Conservation (phyloP, 805 yeast genomes). For the Ogataea corticis region DNA sequence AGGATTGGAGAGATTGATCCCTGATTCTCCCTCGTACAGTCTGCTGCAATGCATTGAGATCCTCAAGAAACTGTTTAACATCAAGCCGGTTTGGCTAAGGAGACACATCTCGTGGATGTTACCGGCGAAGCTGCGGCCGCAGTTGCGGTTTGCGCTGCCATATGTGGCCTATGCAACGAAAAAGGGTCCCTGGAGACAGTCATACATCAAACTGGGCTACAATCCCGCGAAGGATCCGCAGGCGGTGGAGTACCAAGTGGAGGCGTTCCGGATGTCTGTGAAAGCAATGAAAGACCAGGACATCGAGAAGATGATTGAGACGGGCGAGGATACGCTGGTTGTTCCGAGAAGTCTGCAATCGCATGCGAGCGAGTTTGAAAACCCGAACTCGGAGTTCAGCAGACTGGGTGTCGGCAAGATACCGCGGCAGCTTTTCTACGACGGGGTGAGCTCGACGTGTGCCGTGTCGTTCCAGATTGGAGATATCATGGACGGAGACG, state of each 20-base stretch:
- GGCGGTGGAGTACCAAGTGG: constrained; percentile 75
- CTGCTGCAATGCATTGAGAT: constrained; percentile 46
- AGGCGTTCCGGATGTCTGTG: constrained; percentile 62
- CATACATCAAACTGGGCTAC: constrained; percentile 74
- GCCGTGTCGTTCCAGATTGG: constrained; percentile 78
- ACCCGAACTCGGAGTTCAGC: constrained; percentile 25
- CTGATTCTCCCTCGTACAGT: constrained; percentile 32
- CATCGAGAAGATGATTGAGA: constrained; percentile 24
- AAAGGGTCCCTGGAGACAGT: constrained; percentile 94
- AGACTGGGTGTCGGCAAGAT: constrained; percentile 25
- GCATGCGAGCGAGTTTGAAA: constrained; percentile 21
- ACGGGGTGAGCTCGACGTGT: constrained; percentile 68
- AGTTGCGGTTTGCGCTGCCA: constrained; percentile 75
- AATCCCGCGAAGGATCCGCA: constrained; percentile 63
- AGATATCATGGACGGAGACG: constrained; percentile 68
- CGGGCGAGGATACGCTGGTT: constrained; percentile 25
- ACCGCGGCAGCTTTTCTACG: constrained; percentile 60
- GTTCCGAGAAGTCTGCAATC: constrained; percentile 29
- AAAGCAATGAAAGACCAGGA: constrained; percentile 26
- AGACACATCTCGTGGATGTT: constrained; percentile 62
- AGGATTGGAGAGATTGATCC: constrained; percentile 25
- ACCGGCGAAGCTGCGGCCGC: constrained; percentile 46
- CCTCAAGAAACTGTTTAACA: constrained; percentile 52
- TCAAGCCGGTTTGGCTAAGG: constrained; percentile 85
- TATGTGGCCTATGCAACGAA: constrained; percentile 78